Evolutionary conservation across 2,329 filamentous ascomycete species (phyloP), one percentile per base, ranked within the genome.

Genomic region (Cladosporium phlei): DNA sequence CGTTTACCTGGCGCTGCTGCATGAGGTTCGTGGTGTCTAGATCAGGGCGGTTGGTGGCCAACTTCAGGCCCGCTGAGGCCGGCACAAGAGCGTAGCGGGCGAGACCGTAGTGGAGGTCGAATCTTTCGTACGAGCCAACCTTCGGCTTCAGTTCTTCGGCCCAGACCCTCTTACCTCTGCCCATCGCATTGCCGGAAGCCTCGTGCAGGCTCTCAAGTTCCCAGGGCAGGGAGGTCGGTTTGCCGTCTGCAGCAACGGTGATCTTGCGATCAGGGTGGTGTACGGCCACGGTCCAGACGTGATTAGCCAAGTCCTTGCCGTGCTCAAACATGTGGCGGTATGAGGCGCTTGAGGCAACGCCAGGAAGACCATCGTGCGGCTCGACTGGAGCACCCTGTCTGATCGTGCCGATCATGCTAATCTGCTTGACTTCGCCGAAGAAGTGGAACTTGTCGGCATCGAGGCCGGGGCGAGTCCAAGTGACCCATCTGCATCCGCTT

Each of bases 261-360:
- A 27, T 30, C 12, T n/a, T 22, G 29, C 19, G 27, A 14, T 27
- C 37, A 14, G 49, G 49, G 2, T 34, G 12, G 32, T 50, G 44
- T 24, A 48, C 25, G 14, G 48, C 50, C 22, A 52, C 48, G 8
- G 43, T 28, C 50, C 50, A 52, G 29, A 52, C 44, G 30, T 52
- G 50, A 16, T 32, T 37, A n/a, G 42, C 24, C 29, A 52, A 30
- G 12, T 52, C 50, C 16, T 46, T 46, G 12, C 27, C 22, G 17
- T 29, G 33, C 24, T 46, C 43, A 9, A 46, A 46, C 8, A 25
- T 16, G 33, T 46, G 38, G 9, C 24, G 28, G 6, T 19, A 38
- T 8, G 28, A 32, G 16, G 49, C n/a, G 2, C 33, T 46, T 11
- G 32, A 22, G 12, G 38, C 43, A 17, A 50, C 27, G 11, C 37